These are phyloP conservation scores for Eleusine coracana DNA, from an alignment of 176 grass and related monocot species.

Conservation along the genomic window DNA sequence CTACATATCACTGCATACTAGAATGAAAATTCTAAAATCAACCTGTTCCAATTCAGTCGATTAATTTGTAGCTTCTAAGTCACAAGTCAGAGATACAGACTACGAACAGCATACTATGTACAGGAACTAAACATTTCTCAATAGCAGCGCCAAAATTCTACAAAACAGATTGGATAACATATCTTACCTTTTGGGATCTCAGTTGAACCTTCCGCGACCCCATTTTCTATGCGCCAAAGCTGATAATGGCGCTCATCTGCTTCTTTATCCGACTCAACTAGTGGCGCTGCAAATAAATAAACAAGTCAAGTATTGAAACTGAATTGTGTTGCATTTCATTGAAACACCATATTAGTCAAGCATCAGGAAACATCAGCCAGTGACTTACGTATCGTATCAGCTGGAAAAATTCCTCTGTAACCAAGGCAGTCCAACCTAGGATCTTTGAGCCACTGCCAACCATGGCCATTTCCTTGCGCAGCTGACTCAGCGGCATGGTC, in stretches of 20 bases:
- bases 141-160: not conserved
- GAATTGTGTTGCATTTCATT: not conserved
- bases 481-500: conserved; percentile 60
- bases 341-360: not conserved
- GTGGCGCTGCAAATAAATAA: conserved; percentile 56
- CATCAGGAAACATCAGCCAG: conserved; percentile 9
- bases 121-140: not conserved
- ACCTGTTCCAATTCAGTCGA: not conserved
- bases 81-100: not conserved
- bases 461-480: conserved; percentile 66
- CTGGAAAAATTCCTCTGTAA: conserved; percentile 89
- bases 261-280: conserved; percentile 89
- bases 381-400: conserved; percentile 65
- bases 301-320: not conserved
- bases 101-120: not conserved
- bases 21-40: not conserved
- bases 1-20: not conserved
- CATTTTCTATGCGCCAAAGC: conserved; percentile 75
- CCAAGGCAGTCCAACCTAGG: conserved; percentile 78
- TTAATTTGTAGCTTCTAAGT: not conserved
- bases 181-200: conserved; percentile 89
- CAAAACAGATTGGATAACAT: not conserved
- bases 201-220: conserved; percentile 84
- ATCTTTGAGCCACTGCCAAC: conserved; percentile 94
- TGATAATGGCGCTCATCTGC: conserved; percentile 77